Evolutionary conservation across 805 yeast species (phyloP).

Genomic region (Pichia paraexigua): DNA sequence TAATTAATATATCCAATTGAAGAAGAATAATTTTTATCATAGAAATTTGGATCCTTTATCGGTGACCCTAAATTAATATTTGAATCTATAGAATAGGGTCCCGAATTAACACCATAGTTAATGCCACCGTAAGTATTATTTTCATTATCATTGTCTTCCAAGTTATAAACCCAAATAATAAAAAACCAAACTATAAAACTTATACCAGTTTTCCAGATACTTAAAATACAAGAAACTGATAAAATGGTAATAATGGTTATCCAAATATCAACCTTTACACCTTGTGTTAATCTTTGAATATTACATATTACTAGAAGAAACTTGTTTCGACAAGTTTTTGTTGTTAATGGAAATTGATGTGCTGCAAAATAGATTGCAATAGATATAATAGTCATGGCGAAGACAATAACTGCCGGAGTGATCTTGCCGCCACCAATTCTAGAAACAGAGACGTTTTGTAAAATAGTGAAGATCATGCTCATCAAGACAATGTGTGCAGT

Average conservation of each 20-base stretch:
- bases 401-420: background rate
- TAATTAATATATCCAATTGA: background rate
- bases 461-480: background rate
- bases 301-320: background rate
- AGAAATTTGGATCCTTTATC: background rate
- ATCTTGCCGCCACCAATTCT: background rate
- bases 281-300: background rate
- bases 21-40: background rate
- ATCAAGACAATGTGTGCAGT: background rate
- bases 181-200: slow-evolving; percentile 9
- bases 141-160: slow-evolving; percentile 1
- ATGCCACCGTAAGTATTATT: background rate
- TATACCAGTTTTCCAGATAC: slow-evolving; percentile 5
- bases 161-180: slow-evolving; percentile 11
- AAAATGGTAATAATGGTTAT: slow-evolving; percentile 2
- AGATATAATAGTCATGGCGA: background rate
- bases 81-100: background rate
- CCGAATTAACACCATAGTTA: background rate
- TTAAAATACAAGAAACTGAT: slow-evolving; percentile 9
- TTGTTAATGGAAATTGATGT: background rate
- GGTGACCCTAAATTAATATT: background rate
- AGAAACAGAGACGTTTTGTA: background rate
- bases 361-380: background rate
- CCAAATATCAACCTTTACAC: slow-evolving; percentile 9
- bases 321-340: background rate